Evolutionary conservation across 1,139 yeast genomes (phyloP).

Genomic region (Yamadazyma taylorii): DNA sequence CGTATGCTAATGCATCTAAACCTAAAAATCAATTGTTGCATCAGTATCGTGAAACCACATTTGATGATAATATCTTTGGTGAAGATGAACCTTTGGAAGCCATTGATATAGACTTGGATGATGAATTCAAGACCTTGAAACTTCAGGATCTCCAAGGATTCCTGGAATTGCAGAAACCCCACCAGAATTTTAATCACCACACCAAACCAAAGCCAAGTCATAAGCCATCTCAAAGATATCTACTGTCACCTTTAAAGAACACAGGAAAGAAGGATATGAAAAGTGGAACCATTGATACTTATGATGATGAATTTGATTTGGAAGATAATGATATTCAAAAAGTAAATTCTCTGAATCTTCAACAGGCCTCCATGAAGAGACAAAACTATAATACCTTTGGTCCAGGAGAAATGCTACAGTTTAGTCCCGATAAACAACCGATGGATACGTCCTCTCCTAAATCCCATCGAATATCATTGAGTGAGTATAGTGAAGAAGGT

Average conservation of each 20-base stretch:
- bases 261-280: background rate
- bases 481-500: conserved; percentile 35
- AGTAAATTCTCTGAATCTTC: no score
- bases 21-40: background rate
- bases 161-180: conserved; percentile 16
- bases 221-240: background rate
- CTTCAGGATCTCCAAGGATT: conserved; percentile 16
- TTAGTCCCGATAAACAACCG: conserved; percentile 1
- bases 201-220: conserved; percentile 2
- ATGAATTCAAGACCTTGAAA: conserved; percentile 27
- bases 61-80: conserved; percentile 33
- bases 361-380: background rate
- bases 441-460: conserved; percentile 10
- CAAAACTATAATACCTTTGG: conserved; percentile 1
- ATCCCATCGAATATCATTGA: conserved; percentile 21
- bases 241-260: background rate
- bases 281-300: conserved; percentile 6
- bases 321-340: conserved; percentile 2
- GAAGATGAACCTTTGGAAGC: conserved; percentile 18
- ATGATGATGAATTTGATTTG: conserved; percentile 1
- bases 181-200: no score
- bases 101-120: conserved; percentile 14
- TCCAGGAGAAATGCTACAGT: background rate
- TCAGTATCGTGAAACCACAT: background rate
- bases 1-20: conserved; percentile 11